Evolutionary conservation across 148 eudicot species (phyloP).

Genomic region (Rheum nobile): DNA sequence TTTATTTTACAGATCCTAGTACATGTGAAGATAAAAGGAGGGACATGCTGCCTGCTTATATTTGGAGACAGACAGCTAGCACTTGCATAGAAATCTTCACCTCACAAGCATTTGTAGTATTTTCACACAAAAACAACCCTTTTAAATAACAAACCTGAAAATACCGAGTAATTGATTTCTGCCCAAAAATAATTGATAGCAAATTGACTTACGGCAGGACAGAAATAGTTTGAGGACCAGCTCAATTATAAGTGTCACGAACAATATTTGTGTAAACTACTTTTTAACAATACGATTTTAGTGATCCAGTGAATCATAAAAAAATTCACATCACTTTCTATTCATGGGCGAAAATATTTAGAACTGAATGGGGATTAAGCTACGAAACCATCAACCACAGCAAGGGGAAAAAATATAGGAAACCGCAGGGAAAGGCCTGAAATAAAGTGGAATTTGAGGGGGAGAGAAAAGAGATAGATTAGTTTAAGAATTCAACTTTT

Average conservation of each 20-base stretch:
- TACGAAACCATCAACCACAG: background rate
- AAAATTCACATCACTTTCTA: background rate
- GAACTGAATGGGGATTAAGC: background rate
- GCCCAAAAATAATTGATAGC: background rate
- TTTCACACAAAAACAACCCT: background rate
- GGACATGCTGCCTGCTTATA: background rate
- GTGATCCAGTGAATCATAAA: background rate
- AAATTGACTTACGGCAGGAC: background rate
- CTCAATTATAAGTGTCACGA: background rate
- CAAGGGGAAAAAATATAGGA: background rate
- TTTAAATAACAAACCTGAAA: background rate
- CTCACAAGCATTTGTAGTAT: background rate
- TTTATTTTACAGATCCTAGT: background rate
- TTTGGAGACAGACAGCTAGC: background rate
- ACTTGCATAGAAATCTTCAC: background rate
- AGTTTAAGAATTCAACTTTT: background rate
- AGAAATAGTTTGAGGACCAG: background rate
- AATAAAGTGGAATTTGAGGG: background rate
- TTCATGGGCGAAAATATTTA: background rate
- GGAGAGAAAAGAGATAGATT: background rate
- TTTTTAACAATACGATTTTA: background rate
- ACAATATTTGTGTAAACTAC: background rate
- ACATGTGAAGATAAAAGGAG: background rate
- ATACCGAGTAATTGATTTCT: background rate
- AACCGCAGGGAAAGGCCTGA: background rate